Evolutionary conservation across 2,329 filamentous ascomycete genomes (phyloP).

Genomic region (Pseudocercospora pini-densiflorae): DNA sequence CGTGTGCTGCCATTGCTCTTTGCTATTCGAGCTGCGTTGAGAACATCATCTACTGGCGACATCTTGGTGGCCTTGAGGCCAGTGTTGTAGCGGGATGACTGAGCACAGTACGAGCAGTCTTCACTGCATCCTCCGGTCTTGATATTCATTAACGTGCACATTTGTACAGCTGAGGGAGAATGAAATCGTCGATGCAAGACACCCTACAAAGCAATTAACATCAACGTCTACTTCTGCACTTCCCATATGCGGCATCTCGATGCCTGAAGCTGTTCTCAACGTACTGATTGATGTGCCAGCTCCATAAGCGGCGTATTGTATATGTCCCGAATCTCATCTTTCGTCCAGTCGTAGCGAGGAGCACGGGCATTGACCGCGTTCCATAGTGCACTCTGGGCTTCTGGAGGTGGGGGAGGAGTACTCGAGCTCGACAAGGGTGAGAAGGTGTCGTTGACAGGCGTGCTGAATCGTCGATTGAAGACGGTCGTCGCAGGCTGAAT

Average conservation of each 20-base stretch:
- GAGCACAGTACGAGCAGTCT: conserved; percentile 91
- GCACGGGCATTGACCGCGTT: conserved; percentile 63
- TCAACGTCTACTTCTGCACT: not conserved
- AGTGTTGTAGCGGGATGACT: conserved; percentile 79
- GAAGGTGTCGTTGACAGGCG: conserved; percentile 41
- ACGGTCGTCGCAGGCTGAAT: conserved; percentile 19
- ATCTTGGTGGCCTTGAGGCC: conserved; percentile 81
- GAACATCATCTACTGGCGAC: conserved; percentile 77
- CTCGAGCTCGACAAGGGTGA: conserved; percentile 30
- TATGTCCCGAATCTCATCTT: conserved; percentile 78
- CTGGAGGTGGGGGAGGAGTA: conserved; percentile 32
- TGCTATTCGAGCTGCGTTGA: conserved; percentile 75
- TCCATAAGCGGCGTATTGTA: conserved; percentile 84
- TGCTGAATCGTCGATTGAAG: conserved; percentile 38
- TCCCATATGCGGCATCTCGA: not conserved
- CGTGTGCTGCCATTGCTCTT: conserved; percentile 84
- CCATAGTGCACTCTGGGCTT: conserved; percentile 42
- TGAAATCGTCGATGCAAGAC: conserved; percentile 84
- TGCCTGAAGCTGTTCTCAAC: conserved; percentile 10
- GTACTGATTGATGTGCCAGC: conserved; percentile 50
- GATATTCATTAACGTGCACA: conserved; percentile 96
- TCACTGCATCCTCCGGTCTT: conserved; percentile 92
- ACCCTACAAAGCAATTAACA: conserved; percentile 56
- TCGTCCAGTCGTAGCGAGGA: conserved; percentile 77
- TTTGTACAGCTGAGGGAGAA: conserved; percentile 80